Percentiles rank a stretch among this genome's conserved stretches.
Evolutionary conservation across 495 filamentous ascomycete species (phyloP).

Genomic region (Xylaria flabelliformis): DNA sequence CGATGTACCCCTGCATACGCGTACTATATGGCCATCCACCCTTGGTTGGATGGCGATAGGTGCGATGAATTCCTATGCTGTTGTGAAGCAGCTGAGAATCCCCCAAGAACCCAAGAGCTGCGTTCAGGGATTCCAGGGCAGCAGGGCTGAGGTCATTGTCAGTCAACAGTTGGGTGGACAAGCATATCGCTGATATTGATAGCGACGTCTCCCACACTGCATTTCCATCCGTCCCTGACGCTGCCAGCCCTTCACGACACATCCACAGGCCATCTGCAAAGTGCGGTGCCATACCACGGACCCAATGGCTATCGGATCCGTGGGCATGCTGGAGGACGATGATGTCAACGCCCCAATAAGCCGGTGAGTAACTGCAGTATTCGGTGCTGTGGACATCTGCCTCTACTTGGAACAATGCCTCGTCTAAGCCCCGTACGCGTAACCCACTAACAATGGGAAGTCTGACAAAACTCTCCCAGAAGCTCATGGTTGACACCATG

Average conservation of each 20-base stretch:
- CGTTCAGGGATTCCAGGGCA: conserved; percentile 72
- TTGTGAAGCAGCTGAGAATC: conserved; percentile 79
- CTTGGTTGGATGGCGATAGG: conserved; percentile 79
- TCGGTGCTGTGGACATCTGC: conserved; percentile 82
- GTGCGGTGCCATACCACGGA: conserved; percentile 71
- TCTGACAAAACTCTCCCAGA: conserved; percentile 65
- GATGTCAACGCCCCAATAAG: conserved; percentile 77
- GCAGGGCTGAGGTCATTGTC: conserved; percentile 69
- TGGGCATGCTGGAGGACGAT: conserved; percentile 73
- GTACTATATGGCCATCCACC: conserved; percentile 87
- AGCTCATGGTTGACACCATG: conserved; percentile 67
- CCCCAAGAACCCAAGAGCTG: conserved; percentile 77
- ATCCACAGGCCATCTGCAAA: conserved; percentile 81
- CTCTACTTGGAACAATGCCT: conserved; percentile 72
- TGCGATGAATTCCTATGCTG: conserved; percentile 66
- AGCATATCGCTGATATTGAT: conserved; percentile 63
- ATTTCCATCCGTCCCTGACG: conserved; percentile 84
- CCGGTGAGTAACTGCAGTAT: conserved; percentile 75
- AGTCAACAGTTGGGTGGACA: conserved; percentile 57
- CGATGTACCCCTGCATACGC: conserved; percentile 79
- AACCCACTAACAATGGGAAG: conserved; percentile 48
- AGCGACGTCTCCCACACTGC: conserved; percentile 88
- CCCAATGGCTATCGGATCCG: conserved; percentile 70
- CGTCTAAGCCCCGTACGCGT: conserved; percentile 59
- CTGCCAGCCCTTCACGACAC: conserved; percentile 79